Percentiles rank a stretch among this genome's conserved stretches.
These are phyloP conservation scores for Calonectria pteridis DNA, from an alignment of 2,329 filamentous ascomycete genomes.

Conservation along the genomic window DNA sequence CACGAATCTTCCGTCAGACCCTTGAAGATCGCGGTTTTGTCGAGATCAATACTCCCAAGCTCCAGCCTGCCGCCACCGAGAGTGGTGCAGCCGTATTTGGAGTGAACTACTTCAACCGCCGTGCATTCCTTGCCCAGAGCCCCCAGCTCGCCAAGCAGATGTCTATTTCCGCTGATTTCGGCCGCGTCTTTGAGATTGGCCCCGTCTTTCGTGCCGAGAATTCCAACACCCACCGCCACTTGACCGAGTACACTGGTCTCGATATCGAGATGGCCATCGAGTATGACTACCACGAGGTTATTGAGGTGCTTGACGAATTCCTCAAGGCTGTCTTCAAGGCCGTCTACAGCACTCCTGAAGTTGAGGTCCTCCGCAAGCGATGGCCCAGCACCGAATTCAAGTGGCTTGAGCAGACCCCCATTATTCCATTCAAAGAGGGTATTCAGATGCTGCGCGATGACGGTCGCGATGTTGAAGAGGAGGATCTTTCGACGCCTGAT, in stretches of 20 bases:
- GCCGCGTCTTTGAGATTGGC: conserved; percentile 81
- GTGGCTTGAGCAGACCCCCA: conserved; percentile 87
- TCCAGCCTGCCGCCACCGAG: conserved; percentile 91
- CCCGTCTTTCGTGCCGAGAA: conserved; percentile 92
- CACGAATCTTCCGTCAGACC: conserved; percentile 81
- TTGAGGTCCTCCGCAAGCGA: conserved; percentile 83
- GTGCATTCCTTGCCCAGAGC: conserved; percentile 90
- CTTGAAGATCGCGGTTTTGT: conserved; percentile 84
- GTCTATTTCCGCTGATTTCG: conserved; percentile 90
- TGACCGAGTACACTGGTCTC: conserved; percentile 94
- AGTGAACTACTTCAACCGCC: conserved; percentile 89
- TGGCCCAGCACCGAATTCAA: conserved; percentile 90
- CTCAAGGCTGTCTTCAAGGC: conserved; percentile 78
- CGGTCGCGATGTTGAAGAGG: conserved; percentile 77
- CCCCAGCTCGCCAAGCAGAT: conserved; percentile 95
- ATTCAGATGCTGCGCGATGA: conserved; percentile 87
- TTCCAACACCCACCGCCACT: conserved; percentile 92
- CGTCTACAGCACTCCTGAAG: conserved; percentile 68
- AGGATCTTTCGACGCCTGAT: conserved; percentile 87
- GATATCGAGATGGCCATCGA: conserved; percentile 95
- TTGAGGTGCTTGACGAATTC: conserved; percentile 81
- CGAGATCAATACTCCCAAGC: conserved; percentile 93
- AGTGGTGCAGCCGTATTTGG: conserved; percentile 93
- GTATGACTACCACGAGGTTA: conserved; percentile 89
- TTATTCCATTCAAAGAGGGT: conserved; percentile 83